A percentile compares a stretch with the other conserved stretches of the same genome.
phyloP scores from a whole-genome alignment of 805 yeast species.

The Candida sanyiensis region DNA sequence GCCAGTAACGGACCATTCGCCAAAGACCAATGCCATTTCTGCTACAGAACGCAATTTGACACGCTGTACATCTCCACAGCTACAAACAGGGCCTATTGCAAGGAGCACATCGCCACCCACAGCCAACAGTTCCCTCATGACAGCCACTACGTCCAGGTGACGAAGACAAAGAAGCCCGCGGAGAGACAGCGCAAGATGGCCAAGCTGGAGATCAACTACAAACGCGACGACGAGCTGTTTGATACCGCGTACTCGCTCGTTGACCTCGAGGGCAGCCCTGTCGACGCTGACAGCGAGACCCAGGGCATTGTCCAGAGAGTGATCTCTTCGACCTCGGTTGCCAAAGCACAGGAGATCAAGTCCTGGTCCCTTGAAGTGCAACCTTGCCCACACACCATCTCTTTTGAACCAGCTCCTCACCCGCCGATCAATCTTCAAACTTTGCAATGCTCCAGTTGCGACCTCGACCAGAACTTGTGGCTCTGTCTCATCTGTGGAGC shows the following conservation, averaged over 20 bases:
- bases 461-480: conserved; percentile 78
- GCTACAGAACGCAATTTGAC: conserved; percentile 64
- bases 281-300: conserved; percentile 9
- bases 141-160: conserved; percentile 49
- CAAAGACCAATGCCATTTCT: conserved; percentile 88
- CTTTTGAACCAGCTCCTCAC: conserved; percentile 36
- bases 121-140: conserved; percentile 45
- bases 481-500: conserved; percentile 85
- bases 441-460: conserved; percentile 50
- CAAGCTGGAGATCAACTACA: conserved; percentile 62
- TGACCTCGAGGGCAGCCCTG: conserved; percentile 32
- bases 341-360: conserved; percentile 61
- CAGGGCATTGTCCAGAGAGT: conserved; percentile 37
- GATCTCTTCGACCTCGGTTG: conserved; percentile 51
- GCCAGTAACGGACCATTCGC: conserved; percentile 35
- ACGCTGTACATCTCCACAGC: conserved; percentile 75
- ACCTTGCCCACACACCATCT: conserved; percentile 71
- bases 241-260: conserved; percentile 25
- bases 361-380: conserved; percentile 89
- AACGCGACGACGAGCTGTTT: conserved; percentile 57
- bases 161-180: conserved; percentile 38
- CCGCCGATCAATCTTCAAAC: conserved; percentile 29
- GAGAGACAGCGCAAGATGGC: conserved; percentile 40
- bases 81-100: conserved; percentile 68
- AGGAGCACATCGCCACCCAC: conserved; percentile 58